Evolutionary conservation across 108 stramenopile species (phyloP).

Genomic region (Fistulifera solaris): DNA sequence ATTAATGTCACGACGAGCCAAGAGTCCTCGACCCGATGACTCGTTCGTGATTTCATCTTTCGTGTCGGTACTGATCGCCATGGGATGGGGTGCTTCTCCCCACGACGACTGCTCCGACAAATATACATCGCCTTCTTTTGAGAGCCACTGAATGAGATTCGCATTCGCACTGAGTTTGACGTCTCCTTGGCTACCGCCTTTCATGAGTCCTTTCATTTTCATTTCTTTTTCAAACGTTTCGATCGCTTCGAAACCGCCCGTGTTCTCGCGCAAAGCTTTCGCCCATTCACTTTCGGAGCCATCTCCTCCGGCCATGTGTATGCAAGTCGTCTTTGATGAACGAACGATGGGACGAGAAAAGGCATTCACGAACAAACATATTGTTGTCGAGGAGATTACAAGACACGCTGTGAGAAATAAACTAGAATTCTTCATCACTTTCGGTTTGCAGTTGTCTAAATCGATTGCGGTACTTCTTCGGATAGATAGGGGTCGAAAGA

Average conservation of each 20-base stretch:
- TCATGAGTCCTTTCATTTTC: constrained; percentile 74
- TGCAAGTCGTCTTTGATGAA: too few relatives aligned
- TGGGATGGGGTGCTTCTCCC: constrained; percentile 92
- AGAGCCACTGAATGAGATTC: constrained; percentile 69
- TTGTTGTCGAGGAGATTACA: too few relatives aligned
- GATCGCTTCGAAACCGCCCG: constrained; percentile 20
- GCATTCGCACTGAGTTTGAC: constrained; percentile 66
- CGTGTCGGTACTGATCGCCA: constrained; percentile 89
- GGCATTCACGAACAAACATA: too few relatives aligned
- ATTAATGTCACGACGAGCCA: constrained; percentile 81
- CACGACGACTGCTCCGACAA: constrained; percentile 72
- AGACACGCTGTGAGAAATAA: too few relatives aligned
- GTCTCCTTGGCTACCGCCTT: constrained; percentile 32
- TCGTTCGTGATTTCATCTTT: constrained; percentile 89
- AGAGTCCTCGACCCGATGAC: constrained; percentile 82
- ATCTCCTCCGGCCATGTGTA: constrained; percentile 22
- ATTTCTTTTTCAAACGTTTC: constrained; percentile 77
- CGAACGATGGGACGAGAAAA: too few relatives aligned
- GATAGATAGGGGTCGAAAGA: too few relatives aligned
- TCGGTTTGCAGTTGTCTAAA: too few relatives aligned
- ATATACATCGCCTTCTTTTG: constrained; percentile 67
- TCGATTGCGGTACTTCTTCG: too few relatives aligned
- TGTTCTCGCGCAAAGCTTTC: constrained; percentile 61
- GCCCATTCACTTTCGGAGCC: constrained; percentile 69
- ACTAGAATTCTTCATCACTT: too few relatives aligned